Evolutionary conservation across 2,329 filamentous ascomycete species (phyloP), one percentile per base, ranked within the genome.

Genomic region (Neobulgaria alba): DNA sequence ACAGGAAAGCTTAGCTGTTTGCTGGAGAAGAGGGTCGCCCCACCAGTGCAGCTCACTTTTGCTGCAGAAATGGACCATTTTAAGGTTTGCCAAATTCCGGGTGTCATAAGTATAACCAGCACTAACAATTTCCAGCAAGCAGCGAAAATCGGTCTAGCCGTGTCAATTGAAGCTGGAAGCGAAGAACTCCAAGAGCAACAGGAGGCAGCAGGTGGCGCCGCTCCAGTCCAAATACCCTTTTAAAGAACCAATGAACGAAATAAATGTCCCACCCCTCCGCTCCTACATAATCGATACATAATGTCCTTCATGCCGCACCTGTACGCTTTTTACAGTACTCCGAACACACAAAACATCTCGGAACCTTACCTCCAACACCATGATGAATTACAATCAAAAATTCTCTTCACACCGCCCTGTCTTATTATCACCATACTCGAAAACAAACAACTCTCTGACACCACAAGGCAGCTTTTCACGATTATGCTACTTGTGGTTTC

Each of bases 31-130:
- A 82, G 88, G 59, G 85, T 98, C 58, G 88, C 88, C 20, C 87
- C 88, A 50, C 85, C 89, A 19, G 88, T 98, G 44, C 84, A 82
- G 63, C 79, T 98, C 68, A 94, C 89, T 43, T 95, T 98, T 67
- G 87, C 89, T 41, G 90, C 89, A 53, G 92, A 96, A 62, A 86
- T 98, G 59, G 92, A 98, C 67, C 90, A 98, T 68, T 79, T 81
- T 57, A 89, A 89, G 72, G 92, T 95, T 76, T 63, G 85, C 72
- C 33, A 10, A 38, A 10, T 26, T 17, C 17, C 35, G 33, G 29
- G 10, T 7, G 19, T 26, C 10, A 17, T 29, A 3, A 2, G 19
- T 29, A n/a, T n/a, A n/a, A n/a, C n/a, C 29, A 8, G n/a, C 16
- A 33, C 62, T 66, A 53, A 67, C 52, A 46, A 3, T 33, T 9